Evolutionary conservation across 148 eudicot genomes (phyloP).

Genomic region (Chenopodium formosanum): DNA sequence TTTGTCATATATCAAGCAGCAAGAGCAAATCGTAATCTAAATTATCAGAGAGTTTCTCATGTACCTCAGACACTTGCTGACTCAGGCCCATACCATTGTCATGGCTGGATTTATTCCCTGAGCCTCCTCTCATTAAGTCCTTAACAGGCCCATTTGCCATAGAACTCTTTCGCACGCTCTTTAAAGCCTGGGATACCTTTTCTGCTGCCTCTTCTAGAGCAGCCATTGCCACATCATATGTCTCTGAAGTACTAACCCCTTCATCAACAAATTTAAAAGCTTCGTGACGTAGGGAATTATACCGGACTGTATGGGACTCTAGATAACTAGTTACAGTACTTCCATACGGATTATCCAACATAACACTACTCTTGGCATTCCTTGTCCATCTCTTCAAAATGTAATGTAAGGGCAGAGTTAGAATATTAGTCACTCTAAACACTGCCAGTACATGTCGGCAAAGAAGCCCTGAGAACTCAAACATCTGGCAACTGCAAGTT

Average conservation of each 20-base stretch:
- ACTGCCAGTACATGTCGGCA: slow-evolving; percentile 56
- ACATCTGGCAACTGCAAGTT: slow-evolving; percentile 61
- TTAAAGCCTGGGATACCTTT: slow-evolving; percentile 35
- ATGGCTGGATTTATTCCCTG: slow-evolving; percentile 18
- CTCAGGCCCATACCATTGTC: slow-evolving; percentile 12
- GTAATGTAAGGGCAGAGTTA: slow-evolving; percentile 51
- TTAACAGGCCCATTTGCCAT: slow-evolving; percentile 25
- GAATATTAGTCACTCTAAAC: slow-evolving; percentile 55
- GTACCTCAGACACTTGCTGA: slow-evolving; percentile 41
- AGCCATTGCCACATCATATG: slow-evolving; percentile 47
- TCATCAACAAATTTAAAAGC: slow-evolving; percentile 52
- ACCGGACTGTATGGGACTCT: slow-evolving; percentile 53
- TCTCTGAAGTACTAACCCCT: slow-evolving; percentile 43
- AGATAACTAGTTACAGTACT: slow-evolving; percentile 29
- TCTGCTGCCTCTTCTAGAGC: slow-evolving; percentile 48
- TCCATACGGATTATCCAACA: slow-evolving; percentile 38
- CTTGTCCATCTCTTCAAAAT: slow-evolving; percentile 60
- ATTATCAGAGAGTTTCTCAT: not conserved
- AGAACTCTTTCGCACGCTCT: slow-evolving; percentile 31
- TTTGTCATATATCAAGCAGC: not conserved
- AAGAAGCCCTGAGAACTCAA: slow-evolving; percentile 58
- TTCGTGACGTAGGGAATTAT: slow-evolving; percentile 46
- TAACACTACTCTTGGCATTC: slow-evolving; percentile 56
- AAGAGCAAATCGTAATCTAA: not conserved
- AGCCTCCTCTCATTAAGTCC: slow-evolving; percentile 18